Evolutionary conservation across 2,329 filamentous ascomycete species (phyloP), one percentile per base, ranked within the genome.

Genomic region (Fusarium sp.): DNA sequence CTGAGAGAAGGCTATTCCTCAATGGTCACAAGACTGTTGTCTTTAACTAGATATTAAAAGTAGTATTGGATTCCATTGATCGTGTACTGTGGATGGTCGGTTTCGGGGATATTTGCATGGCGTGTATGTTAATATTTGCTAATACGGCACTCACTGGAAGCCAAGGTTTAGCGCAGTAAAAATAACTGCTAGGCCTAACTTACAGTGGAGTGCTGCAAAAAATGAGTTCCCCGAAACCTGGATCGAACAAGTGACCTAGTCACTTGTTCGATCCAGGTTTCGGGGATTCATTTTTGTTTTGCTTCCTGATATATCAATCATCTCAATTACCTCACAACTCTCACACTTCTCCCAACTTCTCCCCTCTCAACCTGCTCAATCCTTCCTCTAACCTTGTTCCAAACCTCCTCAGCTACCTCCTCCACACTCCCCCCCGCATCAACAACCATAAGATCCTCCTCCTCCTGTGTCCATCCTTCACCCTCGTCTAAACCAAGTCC

Each of bases 1-100:
- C 90, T 23, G 92, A 96, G 84, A 85, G 88, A 75, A 85, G 90
- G 56, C 88, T 96, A 30, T 91, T 96, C 75, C 80, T 95, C 68
- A 94, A 94, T 75, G 90, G 90, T 17, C 84, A 85, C 68, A 94
- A 94, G 85, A 95, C 92, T 32, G 90, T 94, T 25, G 92, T 94
- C 3, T 94, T 94, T 79, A 83, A 81, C 57, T 75, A 71, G 62
- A 39, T 30, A 57, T 37, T 43, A 56, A 63, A 19, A 3, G 7
- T n/a, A 30, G 27, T 10, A 30, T 30, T 30, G 27, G 27, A 5
- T 30, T 30, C 10, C 27, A 6, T 35, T 35, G 33, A 17, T 17
- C 6, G 14, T 35, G 15, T 35, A 25, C 23, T 25, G 23, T 25
- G 22, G 6, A 22, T 22, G 22, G 22, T 22, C 22, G 23, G 23